Base-by-base conservation (phyloP, 108 stramenopile genomes). In the Conticribra weissflogii region DNA sequence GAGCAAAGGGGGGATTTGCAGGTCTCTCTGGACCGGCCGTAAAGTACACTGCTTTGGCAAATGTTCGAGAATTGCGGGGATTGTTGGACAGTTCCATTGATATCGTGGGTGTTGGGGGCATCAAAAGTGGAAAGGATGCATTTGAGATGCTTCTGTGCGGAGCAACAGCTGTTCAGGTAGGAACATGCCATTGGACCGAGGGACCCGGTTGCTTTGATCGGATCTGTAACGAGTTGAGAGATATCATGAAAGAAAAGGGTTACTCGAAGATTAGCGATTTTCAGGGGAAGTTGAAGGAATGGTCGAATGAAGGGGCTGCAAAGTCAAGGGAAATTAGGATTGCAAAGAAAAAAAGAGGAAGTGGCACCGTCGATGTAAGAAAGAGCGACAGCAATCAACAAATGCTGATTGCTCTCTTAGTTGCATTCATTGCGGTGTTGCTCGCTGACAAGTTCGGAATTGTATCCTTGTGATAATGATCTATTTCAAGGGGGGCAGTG, bases 131-230 rank as follows among this genome's bases (percentile, higher is more conserved):
- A n/a, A 31, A 31, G 24, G 96, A 96, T 74, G 96, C 74, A 16
- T 93, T 92, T 75, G 83, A 88, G 47, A 81, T 94, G 68, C 66
- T 97, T 47, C 55, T 97, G 60, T 93, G 91, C 63, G 96, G 96
- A 31, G 96, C 96, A 4, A 65, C 68, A 25, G 93, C 92, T 44
- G 96, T 97, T 0, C 96, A 97, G 64, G 88, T 97, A 2, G 96
- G 93, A 9, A 97, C 96, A 28, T 90, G 89, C 27, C 96, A 97
- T 62, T 97, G 96, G 96, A 86, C 62, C 14, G 96, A 97, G 78
- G 96, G 96, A 8, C 87, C 96, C 0, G 68, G 63, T 17, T 97
- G 96, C 78, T 97, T 97, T 75, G 92, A 97, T 79, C 88, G 96
- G 36, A 93, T 97, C 41, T 81, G 78, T 30, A 66, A 83, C 4